These are phyloP conservation scores for Gorgonomyces haynaldii DNA, from an alignment of 192 early-diverging fungal species.

Conservation along the genomic window DNA sequence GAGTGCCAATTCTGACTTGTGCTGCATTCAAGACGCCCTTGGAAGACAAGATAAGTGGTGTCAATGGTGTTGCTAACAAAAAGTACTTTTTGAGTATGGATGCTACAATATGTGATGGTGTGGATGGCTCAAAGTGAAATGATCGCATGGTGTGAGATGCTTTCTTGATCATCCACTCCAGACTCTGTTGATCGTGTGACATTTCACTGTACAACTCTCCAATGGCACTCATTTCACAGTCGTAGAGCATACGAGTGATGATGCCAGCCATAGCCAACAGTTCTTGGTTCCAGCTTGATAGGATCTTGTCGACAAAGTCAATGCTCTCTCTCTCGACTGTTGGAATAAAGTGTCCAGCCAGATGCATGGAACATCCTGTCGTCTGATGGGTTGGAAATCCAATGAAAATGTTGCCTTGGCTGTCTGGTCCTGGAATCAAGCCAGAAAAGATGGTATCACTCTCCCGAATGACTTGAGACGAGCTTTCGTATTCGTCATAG, in stretches of 20 bases:
- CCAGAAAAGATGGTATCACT: constrained; percentile 57
- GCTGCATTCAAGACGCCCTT: constrained; percentile 45
- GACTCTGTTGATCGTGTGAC: constrained; percentile 29
- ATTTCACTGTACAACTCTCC: constrained; percentile 28
- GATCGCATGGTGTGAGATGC: constrained; percentile 51
- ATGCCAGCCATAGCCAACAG: constrained; percentile 62
- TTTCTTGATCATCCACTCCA: constrained; percentile 48
- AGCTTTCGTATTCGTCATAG: constrained; percentile 65
- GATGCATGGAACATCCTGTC: constrained; percentile 66
- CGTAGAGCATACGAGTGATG: constrained; percentile 61
- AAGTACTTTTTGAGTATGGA: constrained; percentile 47
- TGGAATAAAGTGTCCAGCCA: constrained; percentile 76
- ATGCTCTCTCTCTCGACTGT: constrained; percentile 85
- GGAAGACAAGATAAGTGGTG: constrained; percentile 53
- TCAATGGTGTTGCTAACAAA: constrained; percentile 27
- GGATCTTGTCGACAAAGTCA: constrained; percentile 74
- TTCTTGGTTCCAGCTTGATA: constrained; percentile 73
- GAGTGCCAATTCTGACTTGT: constrained; percentile 41
- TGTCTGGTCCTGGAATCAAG: constrained; percentile 51
- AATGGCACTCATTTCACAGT: constrained; percentile 61
- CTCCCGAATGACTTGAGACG: constrained; percentile 25
- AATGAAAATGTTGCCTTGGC: constrained; percentile 80
- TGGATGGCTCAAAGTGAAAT: constrained; percentile 60
- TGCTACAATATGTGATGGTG: constrained; percentile 57
- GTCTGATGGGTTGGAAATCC: constrained; percentile 81